A percentile compares a stretch with the other conserved stretches of the same genome.
Evolutionary conservation across 768 basidiomycete genomes (phyloP).

Genomic region (Phaeotremella skinneri): DNA sequence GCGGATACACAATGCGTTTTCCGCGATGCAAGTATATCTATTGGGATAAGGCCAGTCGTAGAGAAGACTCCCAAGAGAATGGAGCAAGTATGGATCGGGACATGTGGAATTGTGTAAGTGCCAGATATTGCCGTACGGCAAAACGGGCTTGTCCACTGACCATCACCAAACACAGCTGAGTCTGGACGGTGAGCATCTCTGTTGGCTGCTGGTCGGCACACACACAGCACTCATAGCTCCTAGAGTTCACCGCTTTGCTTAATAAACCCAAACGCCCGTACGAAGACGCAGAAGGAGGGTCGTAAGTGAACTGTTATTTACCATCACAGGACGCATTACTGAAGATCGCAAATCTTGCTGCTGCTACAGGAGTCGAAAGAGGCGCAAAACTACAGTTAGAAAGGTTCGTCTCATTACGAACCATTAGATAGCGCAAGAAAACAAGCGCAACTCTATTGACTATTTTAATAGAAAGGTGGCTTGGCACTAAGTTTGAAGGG

Average conservation of each 20-base stretch:
- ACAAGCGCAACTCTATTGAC: background rate
- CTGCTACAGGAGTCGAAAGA: constrained; percentile 25
- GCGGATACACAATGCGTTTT: constrained; percentile 90
- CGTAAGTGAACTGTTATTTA: constrained; percentile 21
- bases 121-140: constrained; percentile 1
- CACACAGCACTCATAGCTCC: background rate
- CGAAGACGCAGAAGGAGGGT: constrained; percentile 38
- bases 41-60: constrained; percentile 59
- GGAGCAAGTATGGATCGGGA: constrained; percentile 57
- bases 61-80: constrained; percentile 51
- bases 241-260: constrained; percentile 36
- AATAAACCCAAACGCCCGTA: constrained; percentile 35
- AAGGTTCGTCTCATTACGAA: constrained; percentile 21
- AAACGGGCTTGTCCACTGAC: background rate
- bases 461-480: constrained; percentile 24
- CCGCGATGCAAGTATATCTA: constrained; percentile 78
- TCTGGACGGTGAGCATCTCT: constrained; percentile 19
- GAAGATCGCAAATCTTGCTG: background rate
- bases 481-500: constrained; percentile 58
- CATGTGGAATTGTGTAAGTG: constrained; percentile 47
- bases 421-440: background rate
- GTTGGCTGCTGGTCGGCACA: background rate
- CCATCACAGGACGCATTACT: background rate
- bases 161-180: constrained; percentile 18
- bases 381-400: constrained; percentile 22